These are phyloP conservation scores for Durusdinium trenchii DNA, from an alignment of 73 alveolate species.

Conservation along the genomic window DNA sequence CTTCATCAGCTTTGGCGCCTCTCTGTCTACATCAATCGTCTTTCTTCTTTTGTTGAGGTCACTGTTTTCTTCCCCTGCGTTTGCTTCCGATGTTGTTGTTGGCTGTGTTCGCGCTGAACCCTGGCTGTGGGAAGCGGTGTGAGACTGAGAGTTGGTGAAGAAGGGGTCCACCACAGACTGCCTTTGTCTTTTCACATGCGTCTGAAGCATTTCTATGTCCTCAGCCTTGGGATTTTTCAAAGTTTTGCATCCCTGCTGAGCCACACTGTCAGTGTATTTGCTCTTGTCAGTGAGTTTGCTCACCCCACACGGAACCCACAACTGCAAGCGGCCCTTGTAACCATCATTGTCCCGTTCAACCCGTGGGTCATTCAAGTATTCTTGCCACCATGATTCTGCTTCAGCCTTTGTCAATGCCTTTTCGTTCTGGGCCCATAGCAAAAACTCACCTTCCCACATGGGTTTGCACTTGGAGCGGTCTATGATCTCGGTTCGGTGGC, in stretches of 20 bases:
- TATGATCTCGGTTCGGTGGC: background rate
- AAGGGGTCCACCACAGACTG: background rate
- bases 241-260: constrained; percentile 16
- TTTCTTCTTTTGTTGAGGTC: background rate
- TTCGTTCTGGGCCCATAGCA: background rate
- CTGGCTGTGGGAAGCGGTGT: too few species aligned
- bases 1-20: background rate
- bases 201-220: constrained; percentile 9
- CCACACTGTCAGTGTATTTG: background rate
- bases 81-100: background rate
- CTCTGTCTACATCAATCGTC: constrained; percentile 24
- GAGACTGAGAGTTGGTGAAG: background rate
- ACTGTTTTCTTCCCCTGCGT: background rate
- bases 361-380: background rate
- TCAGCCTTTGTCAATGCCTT: background rate
- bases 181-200: constrained; percentile 3
- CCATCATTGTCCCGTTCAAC: constrained; percentile 6
- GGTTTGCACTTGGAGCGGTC: constrained; percentile 33
- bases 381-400: constrained; percentile 8
- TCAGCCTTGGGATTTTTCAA: background rate
- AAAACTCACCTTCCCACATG: constrained; percentile 43
- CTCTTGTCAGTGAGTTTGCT: background rate
- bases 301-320: background rate
- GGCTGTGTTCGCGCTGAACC: background rate
- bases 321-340: constrained; percentile 22